A percentile compares a stretch with the other conserved stretches of the same genome.
Evolutionary conservation across 2,329 filamentous ascomycete species (phyloP).

Genomic region (Elsinoe perseae): DNA sequence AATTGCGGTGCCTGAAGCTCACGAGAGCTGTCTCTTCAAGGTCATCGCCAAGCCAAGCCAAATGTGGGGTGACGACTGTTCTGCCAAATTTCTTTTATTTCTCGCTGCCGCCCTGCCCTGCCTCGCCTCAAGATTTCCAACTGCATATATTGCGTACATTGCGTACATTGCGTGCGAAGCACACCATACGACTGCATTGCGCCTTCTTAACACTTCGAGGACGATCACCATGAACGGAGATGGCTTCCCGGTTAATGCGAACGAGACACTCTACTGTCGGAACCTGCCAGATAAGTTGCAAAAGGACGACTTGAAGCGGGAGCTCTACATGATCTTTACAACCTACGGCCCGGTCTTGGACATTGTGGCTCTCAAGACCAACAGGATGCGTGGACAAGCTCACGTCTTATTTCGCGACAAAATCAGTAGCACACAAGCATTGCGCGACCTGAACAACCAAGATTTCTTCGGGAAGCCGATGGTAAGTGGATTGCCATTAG

Average conservation of each 20-base stretch:
- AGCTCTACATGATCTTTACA: conserved; percentile 87
- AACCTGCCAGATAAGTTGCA: conserved; percentile 87
- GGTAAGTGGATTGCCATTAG: conserved; percentile 47
- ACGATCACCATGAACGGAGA: conserved; percentile 1
- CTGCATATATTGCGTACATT: too few species aligned
- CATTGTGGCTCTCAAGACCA: conserved; percentile 79
- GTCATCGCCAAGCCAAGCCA: not conserved
- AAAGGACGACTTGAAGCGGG: conserved; percentile 77
- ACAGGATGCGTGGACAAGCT: conserved; percentile 91
- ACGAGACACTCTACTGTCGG: conserved; percentile 69
- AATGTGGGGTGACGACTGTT: conserved; percentile 2
- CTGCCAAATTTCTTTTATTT: too few species aligned
- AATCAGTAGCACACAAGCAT: conserved; percentile 85
- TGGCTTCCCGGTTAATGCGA: conserved; percentile 1
- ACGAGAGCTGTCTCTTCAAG: too few species aligned
- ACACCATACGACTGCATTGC: too few species aligned
- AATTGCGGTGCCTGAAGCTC: not conserved
- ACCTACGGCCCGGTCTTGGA: conserved; percentile 91
- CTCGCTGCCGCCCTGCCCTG: too few species aligned
- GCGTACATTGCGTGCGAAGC: too few species aligned
- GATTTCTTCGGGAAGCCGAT: conserved; percentile 78
- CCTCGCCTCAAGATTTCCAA: too few species aligned
- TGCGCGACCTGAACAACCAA: conserved; percentile 80
- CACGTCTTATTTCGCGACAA: conserved; percentile 86
- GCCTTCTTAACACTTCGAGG: not conserved